Base-by-base conservation (phyloP, 768 basidiomycete genomes). In the Mycena albidolilacea region DNA sequence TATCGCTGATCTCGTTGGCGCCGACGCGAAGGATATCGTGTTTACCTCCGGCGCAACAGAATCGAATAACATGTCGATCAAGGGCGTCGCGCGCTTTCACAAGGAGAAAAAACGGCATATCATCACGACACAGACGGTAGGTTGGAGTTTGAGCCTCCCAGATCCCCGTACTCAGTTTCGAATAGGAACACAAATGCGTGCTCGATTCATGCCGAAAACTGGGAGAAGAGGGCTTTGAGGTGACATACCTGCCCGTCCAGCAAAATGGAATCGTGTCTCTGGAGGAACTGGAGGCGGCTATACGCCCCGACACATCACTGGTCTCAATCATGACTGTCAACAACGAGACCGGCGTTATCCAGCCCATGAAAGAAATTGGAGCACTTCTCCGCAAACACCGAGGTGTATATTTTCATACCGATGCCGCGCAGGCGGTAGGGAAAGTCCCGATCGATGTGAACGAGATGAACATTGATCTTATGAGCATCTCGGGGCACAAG, bases 1-100 rank as follows among this genome's bases (percentile, higher is more conserved):
- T 79, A 87, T 99, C 41, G 98, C 98, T 41, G 91, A 93, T 78
- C 85, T 99, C 66, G 94, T 99, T 81, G 96, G 97, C 44, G 98
- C 98, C 6, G 95, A 97, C 74, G 83, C 93, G 11, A 99, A 99
- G 84, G 98, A 99, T 81, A 92, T 99, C 60, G 88, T 99, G 41
- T 98, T 99, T 84, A 99, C 98, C 8, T 97, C 96, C 38, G 98
- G 98, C 37, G 98, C 98, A 15, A 99, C 98, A 1, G 98, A 99
- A 84, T 92, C 94, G 35, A 99, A 99, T 80, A 99, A 99, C 78
- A 95, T 98, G 95, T 85, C 93, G 52, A 94, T 99, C 83, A 99
- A 99, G 82, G 98, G 98, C 54, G 92, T 98, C 64, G 98, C 97
- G 38, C 92, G 93, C 38, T 99, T 99, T 82, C 92, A 98, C 81